Base-by-base conservation (phyloP, 2,329 filamentous ascomycete genomes). In the Magnaporthiopsis rhizophila region DNA sequence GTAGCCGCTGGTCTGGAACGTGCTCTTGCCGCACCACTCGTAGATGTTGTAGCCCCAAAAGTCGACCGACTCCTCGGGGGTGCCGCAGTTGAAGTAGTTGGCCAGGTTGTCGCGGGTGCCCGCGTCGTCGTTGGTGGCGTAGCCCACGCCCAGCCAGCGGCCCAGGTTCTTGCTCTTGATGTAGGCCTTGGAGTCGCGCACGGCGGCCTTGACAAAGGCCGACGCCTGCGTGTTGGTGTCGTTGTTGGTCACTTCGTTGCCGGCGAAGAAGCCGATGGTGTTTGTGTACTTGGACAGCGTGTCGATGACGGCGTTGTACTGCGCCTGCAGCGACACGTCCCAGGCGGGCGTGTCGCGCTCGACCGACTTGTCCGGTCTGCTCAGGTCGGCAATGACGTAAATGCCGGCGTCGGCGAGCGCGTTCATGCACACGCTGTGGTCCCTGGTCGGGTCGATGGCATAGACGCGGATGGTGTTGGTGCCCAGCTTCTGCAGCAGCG, bases 31-130 rank as follows among this genome's bases (percentile, higher is more conserved):
- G 72, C 90, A 93, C 90, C 90, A 93, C 58, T 90, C 92, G 80
- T 93, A 93, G 78, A 92, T 91, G 81, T 93, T 93, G 85, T 92
- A 92, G 62, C 90, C 90, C 86, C 89, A 93, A 80, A 92, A 92
- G 75, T 93, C 90, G 69, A 92, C 91, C 61, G 86, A 77, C 80
- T 67, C 79, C 0, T 78, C 77, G 13, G 78, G 69, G 64, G 81
- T 72, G 62, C 89, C 89, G 72, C 90, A 93, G 80, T 91, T 88
- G 78, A 93, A 91, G 80, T 90, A 93, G 72, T 88, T 78, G 67
- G 87, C 87, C 74, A 92, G 81, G 72, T 87, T 78, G 66, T 79
- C 80, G 75, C 90, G 89, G 69, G 92, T 91, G n/a, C 80, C 79
- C 32, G 84, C 81, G 73, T 92, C 89, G 71, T 93, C 90, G 74